Base-by-base conservation (phyloP, 2,329 filamentous ascomycete species). In the Fusarium musae region DNA sequence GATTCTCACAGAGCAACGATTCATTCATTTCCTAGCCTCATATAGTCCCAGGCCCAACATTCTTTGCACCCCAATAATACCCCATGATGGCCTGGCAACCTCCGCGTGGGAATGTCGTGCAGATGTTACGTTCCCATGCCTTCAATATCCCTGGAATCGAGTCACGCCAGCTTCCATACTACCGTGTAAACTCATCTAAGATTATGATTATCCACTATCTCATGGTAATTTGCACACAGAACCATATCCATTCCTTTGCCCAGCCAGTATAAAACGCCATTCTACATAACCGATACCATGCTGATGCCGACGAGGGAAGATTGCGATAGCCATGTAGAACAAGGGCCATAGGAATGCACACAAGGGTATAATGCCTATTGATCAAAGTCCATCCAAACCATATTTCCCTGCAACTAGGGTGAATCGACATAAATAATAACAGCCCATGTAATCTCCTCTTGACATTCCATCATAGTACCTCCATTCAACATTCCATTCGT, bases 301-400 rank as follows among this genome's bases (percentile, higher is more conserved):
- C 53, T 63, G 37, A 72, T 65, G 47, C 47, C 42, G 30, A 54
- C 23, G 15, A 37, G 39, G 39, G 47, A 49, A 62, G 40, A 39
- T 39, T 50, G 56, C 64, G 50, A 54, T 43, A 69, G 54, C 62
- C 59, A 53, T 66, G 47, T 42, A 59, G 63, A 52, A 60, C 39
- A 63, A 64, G 66, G 66, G 63, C 54, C 65, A 67, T 74, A 66
- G 63, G 60, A 69, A 75, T 78, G 73, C 75, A 77, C 77, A 78
- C 54, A 69, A 78, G 77, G 77, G 77, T 78, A 78, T 78, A 78
- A 78, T 78, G 77, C 77, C 77, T 78, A 77, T 78, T 78, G 75
- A 73, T 75, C 59, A 75, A 72, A 63, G 67, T 75, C 67, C 63
- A 56, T 70, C 68, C 60, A 59, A 69, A 67, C 59, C 65, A 67